These are phyloP conservation scores for Daldinia eschscholtzii DNA, from an alignment of 2,329 filamentous ascomycete genomes.

Conservation along the genomic window DNA sequence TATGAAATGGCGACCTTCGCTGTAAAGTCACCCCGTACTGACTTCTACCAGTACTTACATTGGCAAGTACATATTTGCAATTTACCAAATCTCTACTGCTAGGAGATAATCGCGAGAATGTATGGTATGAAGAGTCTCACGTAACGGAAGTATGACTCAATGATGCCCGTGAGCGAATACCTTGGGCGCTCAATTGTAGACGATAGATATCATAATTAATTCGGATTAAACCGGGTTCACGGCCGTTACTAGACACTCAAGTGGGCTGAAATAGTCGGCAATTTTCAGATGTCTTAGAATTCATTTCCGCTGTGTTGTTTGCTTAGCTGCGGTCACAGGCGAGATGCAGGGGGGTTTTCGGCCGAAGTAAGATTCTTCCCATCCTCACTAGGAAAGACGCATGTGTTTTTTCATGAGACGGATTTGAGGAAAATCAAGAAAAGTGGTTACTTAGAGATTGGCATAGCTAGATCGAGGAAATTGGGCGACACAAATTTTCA, in stretches of 20 bases:
- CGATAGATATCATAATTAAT: constrained; percentile 22
- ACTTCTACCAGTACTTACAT: background rate
- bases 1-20: constrained; percentile 10
- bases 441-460: constrained; percentile 15
- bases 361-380: constrained; percentile 29
- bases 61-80: background rate
- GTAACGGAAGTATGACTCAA: background rate
- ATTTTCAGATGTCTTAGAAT: constrained; percentile 39
- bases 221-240: constrained; percentile 10
- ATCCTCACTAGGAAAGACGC: constrained; percentile 9
- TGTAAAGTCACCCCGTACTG: background rate
- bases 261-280: constrained; percentile 30
- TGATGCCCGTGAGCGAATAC: background rate
- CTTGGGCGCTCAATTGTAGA: constrained; percentile 6
- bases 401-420: constrained; percentile 21
- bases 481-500: constrained; percentile 24
- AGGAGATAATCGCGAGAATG: background rate
- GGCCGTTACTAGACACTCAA: constrained; percentile 29
- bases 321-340: constrained; percentile 33
- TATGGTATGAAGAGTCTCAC: background rate
- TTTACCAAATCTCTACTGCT: background rate
- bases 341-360: constrained; percentile 37
- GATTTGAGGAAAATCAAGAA: constrained; percentile 24
- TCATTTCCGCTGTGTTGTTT: constrained; percentile 26
- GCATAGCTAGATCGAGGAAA: constrained; percentile 26